A percentile compares a stretch with the other conserved stretches of the same genome.
phyloP scores from a whole-genome alignment of 129 eudicot species.

The Dittrichia graveolens region DNA sequence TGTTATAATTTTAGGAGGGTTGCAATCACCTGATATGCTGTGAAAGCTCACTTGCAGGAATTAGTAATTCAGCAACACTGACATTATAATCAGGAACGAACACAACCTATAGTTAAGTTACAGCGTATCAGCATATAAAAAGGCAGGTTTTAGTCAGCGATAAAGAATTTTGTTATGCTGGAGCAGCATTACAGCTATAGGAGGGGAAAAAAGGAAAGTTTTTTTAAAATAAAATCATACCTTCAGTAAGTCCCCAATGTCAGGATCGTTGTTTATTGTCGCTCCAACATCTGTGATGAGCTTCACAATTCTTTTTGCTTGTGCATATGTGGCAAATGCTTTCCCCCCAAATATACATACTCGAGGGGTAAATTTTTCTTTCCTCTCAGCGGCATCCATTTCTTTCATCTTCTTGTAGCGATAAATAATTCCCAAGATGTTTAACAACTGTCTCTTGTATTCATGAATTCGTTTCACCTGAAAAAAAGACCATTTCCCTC shows the following conservation, averaged over 20 bases:
- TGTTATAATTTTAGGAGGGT: not conserved
- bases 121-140: slow-evolving; percentile 23
- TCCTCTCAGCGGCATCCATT: slow-evolving; percentile 65
- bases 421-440: slow-evolving; percentile 83
- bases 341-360: slow-evolving; percentile 98
- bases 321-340: slow-evolving; percentile 96
- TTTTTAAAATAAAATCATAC: slow-evolving; percentile 33
- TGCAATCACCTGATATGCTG: slow-evolving; percentile 82
- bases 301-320: slow-evolving; percentile 95
- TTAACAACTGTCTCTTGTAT: slow-evolving; percentile 86
- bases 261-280: slow-evolving; percentile 84
- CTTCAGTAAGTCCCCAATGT: slow-evolving; percentile 86
- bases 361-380: slow-evolving; percentile 72
- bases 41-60: slow-evolving; percentile 95
- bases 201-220: not conserved
- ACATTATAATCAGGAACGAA: slow-evolving; percentile 98
- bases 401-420: slow-evolving; percentile 96
- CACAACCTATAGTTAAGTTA: slow-evolving; percentile 54
- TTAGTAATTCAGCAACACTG: slow-evolving; percentile 86
- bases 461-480: slow-evolving; percentile 97
- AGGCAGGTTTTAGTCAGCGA: slow-evolving; percentile 8
- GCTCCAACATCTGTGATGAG: slow-evolving; percentile 92
- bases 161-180: not conserved
- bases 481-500: slow-evolving; percentile 7
- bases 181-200: slow-evolving; percentile 11